Evolutionary conservation across 2,329 filamentous ascomycete genomes (phyloP).

Genomic region (Pseudogymnoascus sp.): DNA sequence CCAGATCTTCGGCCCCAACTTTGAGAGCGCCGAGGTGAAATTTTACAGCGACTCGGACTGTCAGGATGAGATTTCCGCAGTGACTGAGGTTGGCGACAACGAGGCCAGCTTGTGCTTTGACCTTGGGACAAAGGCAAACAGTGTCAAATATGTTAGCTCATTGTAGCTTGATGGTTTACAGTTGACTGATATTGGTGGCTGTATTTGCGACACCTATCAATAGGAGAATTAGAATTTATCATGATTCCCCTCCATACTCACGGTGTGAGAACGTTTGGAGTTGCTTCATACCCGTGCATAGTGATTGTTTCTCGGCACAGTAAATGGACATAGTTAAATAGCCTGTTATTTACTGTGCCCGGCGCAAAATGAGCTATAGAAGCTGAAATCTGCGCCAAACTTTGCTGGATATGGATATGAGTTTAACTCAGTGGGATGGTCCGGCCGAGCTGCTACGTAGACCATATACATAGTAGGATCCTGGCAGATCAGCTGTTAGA

Average conservation of each 20-base stretch:
- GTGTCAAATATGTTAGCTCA: background rate
- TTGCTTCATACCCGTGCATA: too few species aligned
- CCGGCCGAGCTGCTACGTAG: too few species aligned
- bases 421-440: too few species aligned
- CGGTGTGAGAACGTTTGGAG: too few species aligned
- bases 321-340: too few species aligned
- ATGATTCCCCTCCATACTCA: background rate
- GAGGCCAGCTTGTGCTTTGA: background rate
- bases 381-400: too few species aligned
- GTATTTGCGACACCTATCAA: background rate
- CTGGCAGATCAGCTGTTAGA: too few species aligned
- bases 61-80: background rate
- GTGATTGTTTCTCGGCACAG: too few species aligned
- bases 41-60: background rate
- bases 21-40: background rate
- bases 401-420: too few species aligned
- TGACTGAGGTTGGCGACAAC: background rate
- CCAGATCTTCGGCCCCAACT: background rate
- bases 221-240: background rate
- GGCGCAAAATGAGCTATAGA: too few species aligned
- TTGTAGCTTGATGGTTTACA: background rate
- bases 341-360: too few species aligned
- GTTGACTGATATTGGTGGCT: background rate
- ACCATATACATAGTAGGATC: too few species aligned
- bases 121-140: background rate